These are phyloP conservation scores for Colletotrichum eremochloae DNA, from an alignment of 2,329 filamentous ascomycete genomes.

Conservation along the genomic window DNA sequence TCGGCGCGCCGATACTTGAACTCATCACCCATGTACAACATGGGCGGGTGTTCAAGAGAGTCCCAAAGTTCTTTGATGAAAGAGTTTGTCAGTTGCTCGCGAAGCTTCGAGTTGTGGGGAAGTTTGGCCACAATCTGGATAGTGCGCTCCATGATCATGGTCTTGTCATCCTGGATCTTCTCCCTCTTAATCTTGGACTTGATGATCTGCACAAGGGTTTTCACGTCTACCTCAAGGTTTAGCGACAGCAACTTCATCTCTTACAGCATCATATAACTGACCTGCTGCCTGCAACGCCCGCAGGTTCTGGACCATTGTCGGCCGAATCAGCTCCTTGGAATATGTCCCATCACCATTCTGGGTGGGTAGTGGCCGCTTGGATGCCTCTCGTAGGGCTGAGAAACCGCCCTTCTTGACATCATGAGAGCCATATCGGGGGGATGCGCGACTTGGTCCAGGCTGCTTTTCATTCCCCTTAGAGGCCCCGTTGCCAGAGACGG, in stretches of 20 bases:
- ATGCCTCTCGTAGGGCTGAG: conserved; percentile 58
- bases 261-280: conserved; percentile 44
- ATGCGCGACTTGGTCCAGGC: conserved; percentile 13
- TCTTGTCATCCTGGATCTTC: conserved; percentile 78
- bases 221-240: conserved; percentile 63
- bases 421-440: conserved; percentile 29
- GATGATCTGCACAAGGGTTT: conserved; percentile 72
- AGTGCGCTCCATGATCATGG: conserved; percentile 80
- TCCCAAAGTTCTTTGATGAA: conserved; percentile 80
- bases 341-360: conserved; percentile 75
- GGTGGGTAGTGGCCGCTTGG: conserved; percentile 72
- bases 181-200: conserved; percentile 73
- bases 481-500: not conserved
- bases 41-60: conserved; percentile 78
- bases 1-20: conserved; percentile 77
- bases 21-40: conserved; percentile 73
- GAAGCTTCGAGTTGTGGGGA: conserved; percentile 71
- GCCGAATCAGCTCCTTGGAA: conserved; percentile 60
- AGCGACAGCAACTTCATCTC: not conserved
- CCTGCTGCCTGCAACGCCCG: conserved; percentile 65
- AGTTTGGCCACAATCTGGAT: conserved; percentile 78
- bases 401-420: conserved; percentile 42
- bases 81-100: conserved; percentile 73
- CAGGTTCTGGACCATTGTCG: conserved; percentile 68
- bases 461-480: not conserved